A percentile compares a stretch with the other conserved stretches of the same genome.
Conservation (phyloP, 257 asterid species). For the Coffea canephora region DNA sequence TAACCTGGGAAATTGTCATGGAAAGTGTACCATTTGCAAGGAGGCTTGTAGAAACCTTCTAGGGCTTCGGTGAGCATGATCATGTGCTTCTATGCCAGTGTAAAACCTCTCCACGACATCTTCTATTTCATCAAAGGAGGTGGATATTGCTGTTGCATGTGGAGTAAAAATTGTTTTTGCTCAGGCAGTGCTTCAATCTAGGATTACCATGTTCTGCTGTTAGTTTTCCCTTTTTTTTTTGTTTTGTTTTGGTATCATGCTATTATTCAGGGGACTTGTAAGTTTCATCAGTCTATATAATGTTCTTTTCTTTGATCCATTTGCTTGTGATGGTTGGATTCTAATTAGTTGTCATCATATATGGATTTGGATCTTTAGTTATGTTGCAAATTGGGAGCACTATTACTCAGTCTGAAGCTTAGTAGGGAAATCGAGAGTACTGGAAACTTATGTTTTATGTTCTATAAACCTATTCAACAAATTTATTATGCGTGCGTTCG, state of each 20-base stretch:
- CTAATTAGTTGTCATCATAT: background rate
- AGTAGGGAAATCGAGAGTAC: background rate
- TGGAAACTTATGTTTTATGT: background rate
- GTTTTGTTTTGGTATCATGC: background rate
- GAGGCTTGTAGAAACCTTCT: background rate
- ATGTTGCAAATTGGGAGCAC: background rate
- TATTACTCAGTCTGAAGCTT: background rate
- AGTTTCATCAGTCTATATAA: background rate
- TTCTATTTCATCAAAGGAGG: background rate
- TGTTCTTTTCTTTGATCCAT: background rate
- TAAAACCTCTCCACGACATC: too few species aligned
- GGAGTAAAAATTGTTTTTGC: background rate
- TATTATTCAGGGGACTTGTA: background rate
- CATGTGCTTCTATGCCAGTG: background rate
- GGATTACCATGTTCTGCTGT: background rate
- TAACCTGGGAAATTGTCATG: background rate
- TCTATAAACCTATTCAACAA: background rate
- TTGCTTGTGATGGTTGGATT: background rate
- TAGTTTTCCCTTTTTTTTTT: background rate
- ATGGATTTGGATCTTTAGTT: background rate
- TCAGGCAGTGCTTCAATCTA: background rate
- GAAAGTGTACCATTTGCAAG: background rate
- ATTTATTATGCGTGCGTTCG: background rate
- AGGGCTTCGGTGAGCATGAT: background rate
- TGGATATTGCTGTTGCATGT: background rate